Conservation (phyloP, 345 rosid species). For the Boechera stricta region DNA sequence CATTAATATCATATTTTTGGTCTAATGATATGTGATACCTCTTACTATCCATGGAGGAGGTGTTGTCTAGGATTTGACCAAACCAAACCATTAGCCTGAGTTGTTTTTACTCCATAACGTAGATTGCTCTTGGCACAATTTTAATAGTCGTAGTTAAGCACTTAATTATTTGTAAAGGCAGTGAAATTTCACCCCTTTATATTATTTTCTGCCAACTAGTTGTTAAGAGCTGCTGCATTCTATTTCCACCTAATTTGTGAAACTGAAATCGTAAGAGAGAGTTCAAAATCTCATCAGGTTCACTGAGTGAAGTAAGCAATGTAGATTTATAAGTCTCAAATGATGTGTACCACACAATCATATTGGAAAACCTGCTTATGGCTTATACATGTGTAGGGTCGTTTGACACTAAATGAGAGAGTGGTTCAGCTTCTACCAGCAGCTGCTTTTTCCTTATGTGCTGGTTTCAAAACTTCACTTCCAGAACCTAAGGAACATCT, state of each 20-base stretch:
- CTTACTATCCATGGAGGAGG: constrained; percentile 17
- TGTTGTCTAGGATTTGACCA: constrained; percentile 24
- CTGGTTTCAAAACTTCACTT: constrained; percentile 64
- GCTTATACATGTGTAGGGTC: constrained; percentile 55
- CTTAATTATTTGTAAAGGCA: constrained; percentile 15
- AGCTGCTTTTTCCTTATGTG: constrained; percentile 78
- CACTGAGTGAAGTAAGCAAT: constrained; percentile 4
- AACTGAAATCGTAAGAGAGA: constrained; percentile 22
- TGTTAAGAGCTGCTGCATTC: constrained; percentile 31
- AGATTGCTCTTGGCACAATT: constrained; percentile 15
- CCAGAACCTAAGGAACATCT: constrained; percentile 48
- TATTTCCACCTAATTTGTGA: constrained; percentile 29
- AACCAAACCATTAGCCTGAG: constrained; percentile 11
- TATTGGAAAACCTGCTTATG: constrained; percentile 19
- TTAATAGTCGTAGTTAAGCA: constrained; percentile 6
- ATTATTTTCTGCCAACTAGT: constrained; percentile 14
- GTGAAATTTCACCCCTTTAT: constrained; percentile 17
- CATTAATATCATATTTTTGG: constrained; percentile 3
- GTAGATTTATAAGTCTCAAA: constrained; percentile 7
- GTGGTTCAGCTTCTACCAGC: constrained; percentile 71
- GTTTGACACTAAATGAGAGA: constrained; percentile 56
- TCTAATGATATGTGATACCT: constrained; percentile 28
- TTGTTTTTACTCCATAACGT: constrained; percentile 4
- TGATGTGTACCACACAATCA: constrained; percentile 21
- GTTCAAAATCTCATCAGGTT: constrained; percentile 18